Conservation (phyloP, 176 grass and related monocot species). For the Oryza meyeriana region DNA sequence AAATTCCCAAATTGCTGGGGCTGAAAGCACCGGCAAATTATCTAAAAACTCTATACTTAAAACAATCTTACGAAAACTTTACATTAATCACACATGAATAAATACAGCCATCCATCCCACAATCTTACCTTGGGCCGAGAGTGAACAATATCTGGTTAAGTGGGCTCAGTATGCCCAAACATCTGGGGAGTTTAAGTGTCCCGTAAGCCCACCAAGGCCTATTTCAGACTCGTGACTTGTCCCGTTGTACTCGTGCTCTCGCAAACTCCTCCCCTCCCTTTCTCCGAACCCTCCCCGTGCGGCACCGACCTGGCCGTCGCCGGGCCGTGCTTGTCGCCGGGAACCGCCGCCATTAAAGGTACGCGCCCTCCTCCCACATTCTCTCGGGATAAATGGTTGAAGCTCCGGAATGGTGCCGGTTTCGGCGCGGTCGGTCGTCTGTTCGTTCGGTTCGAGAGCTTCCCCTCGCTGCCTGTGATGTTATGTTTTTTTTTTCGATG, state of each 20-base stretch:
- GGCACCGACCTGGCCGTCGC: neutral
- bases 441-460: neutral
- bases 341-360: neutral
- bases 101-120: neutral
- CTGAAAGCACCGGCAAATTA: neutral
- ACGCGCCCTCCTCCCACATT: neutral
- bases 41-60: neutral
- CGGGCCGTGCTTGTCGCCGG: neutral
- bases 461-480: neutral
- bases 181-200: no score
- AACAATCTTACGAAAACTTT: no score
- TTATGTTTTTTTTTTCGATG: neutral
- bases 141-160: neutral
- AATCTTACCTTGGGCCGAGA: neutral
- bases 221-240: neutral
- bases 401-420: neutral
- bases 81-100: no score
- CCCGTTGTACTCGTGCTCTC: neutral
- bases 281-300: neutral
- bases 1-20: neutral
- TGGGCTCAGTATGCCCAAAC: neutral
- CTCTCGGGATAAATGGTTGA: neutral
- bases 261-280: neutral
- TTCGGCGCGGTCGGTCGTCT: neutral
- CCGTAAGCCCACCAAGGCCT: no score